Conservation (phyloP, 768 basidiomycete genomes). For the Russula foetens region DNA sequence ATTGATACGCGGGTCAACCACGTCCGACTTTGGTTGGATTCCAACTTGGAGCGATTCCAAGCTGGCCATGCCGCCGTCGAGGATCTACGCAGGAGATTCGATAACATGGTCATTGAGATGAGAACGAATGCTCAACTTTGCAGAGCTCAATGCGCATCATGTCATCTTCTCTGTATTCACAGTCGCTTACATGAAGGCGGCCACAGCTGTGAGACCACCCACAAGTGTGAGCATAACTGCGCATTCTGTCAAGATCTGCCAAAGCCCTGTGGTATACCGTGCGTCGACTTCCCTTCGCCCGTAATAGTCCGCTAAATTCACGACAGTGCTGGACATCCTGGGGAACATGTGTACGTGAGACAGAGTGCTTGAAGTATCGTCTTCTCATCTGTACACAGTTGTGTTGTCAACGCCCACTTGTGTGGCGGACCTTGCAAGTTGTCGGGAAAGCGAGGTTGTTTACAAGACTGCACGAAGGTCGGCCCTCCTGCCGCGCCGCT, state of each 20-base stretch:
- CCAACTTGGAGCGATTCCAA: conserved; percentile 43
- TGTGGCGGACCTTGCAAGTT: conserved; percentile 47
- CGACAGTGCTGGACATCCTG: conserved; percentile 49
- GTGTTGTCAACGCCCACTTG: conserved; percentile 40
- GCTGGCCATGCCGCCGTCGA: conserved; percentile 36
- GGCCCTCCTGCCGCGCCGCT: background rate
- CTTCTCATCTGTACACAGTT: conserved; percentile 31
- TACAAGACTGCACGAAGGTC: conserved; percentile 45
- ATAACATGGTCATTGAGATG: conserved; percentile 37
- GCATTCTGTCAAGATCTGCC: conserved; percentile 32
- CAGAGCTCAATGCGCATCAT: conserved; percentile 37
- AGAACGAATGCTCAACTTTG: conserved; percentile 42
- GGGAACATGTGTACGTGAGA: conserved; percentile 41
- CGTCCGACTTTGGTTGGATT: conserved; percentile 43
- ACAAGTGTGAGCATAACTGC: conserved; percentile 39
- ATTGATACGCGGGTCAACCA: conserved; percentile 38
- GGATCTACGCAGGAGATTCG: conserved; percentile 37
- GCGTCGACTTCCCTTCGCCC: conserved; percentile 19
- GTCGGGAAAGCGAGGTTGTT: conserved; percentile 41
- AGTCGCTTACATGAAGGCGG: conserved; percentile 36
- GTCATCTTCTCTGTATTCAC: conserved; percentile 42
- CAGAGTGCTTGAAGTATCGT: too few relatives aligned
- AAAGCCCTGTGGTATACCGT: conserved; percentile 41
- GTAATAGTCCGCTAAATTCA: background rate
- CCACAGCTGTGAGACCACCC: conserved; percentile 46